phyloP scores from a whole-genome alignment of 371 early-diverging fungal genomes.

The Saksenaea oblongispora region DNA sequence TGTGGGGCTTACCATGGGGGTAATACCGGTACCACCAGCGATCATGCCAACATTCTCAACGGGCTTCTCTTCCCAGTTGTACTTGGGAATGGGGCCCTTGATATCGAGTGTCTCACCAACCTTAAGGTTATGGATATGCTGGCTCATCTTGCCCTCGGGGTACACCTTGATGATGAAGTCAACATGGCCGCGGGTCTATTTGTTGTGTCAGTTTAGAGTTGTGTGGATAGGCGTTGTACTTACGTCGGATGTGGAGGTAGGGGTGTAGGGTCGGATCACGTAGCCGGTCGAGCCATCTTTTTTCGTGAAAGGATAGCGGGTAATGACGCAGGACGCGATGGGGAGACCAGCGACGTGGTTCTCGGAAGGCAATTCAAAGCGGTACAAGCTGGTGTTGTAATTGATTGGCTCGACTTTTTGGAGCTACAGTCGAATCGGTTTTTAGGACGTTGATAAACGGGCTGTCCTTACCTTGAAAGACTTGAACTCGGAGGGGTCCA shows the following conservation, averaged over 20 bases:
- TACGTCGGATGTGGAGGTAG: slow-evolving; percentile 70
- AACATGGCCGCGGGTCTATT: slow-evolving; percentile 70
- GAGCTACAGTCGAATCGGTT: slow-evolving; percentile 29
- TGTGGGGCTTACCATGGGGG: slow-evolving; percentile 74
- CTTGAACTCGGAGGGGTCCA: slow-evolving; percentile 67
- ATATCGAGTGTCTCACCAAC: slow-evolving; percentile 83
- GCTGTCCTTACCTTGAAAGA: slow-evolving; percentile 58
- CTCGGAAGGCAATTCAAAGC: slow-evolving; percentile 76
- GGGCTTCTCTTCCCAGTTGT: slow-evolving; percentile 73
- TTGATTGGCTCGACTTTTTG: slow-evolving; percentile 60
- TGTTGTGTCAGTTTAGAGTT: not conserved
- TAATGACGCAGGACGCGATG: slow-evolving; percentile 82
- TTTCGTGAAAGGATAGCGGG: slow-evolving; percentile 66
- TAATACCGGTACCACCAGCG: slow-evolving; percentile 90
- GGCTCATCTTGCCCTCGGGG: slow-evolving; percentile 72
- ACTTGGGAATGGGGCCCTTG: slow-evolving; percentile 93
- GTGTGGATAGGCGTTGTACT: not conserved
- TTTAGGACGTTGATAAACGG: not conserved
- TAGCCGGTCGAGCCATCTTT: slow-evolving; percentile 63
- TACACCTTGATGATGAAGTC: slow-evolving; percentile 89
- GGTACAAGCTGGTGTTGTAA: slow-evolving; percentile 80
- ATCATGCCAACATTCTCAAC: slow-evolving; percentile 82
- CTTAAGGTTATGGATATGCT: slow-evolving; percentile 75
- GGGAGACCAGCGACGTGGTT: slow-evolving; percentile 70
- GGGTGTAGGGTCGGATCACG: slow-evolving; percentile 91